Evolutionary conservation across 768 basidiomycete species (phyloP).

Genomic region (Kwoniella heveanensis): DNA sequence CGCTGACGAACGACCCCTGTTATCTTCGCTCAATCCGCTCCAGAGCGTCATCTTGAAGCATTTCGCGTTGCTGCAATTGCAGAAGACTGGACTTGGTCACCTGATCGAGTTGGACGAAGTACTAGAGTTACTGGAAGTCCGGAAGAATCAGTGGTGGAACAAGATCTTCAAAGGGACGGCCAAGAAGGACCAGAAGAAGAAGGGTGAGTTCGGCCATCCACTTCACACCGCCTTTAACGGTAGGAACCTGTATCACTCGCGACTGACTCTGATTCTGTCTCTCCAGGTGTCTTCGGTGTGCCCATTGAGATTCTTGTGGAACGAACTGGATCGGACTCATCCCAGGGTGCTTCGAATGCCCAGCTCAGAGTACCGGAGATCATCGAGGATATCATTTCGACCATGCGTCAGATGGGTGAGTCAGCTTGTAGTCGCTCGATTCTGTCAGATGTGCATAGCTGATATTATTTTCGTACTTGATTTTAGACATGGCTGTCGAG

Average conservation of each 20-base stretch:
- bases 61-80: conserved; percentile 77
- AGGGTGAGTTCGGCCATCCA: conserved; percentile 61
- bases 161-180: conserved; percentile 85
- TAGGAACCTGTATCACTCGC: too few relatives aligned
- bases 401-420: conserved; percentile 99
- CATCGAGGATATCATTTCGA: conserved; percentile 95
- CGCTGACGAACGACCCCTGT: conserved; percentile 69
- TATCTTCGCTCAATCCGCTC: conserved; percentile 79
- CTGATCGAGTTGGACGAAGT: conserved; percentile 80
- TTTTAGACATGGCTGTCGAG: conserved; percentile 93
- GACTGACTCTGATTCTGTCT: conserved; percentile 2
- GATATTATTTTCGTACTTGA: not conserved
- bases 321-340: conserved; percentile 90
- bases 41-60: conserved; percentile 91
- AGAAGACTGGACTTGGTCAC: conserved; percentile 72
- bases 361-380: conserved; percentile 91
- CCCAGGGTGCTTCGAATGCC: conserved; percentile 78
- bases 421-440: conserved; percentile 22
- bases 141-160: conserved; percentile 95
- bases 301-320: conserved; percentile 92
- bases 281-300: conserved; percentile 83
- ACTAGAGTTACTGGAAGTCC: conserved; percentile 83
- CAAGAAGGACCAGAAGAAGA: conserved; percentile 73
- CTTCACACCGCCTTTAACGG: too few relatives aligned
- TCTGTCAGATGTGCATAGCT: not conserved